Percentiles rank a stretch among this genome's conserved stretches.
phyloP scores from a whole-genome alignment of 2,329 filamentous ascomycete species.

The Cryphonectria parasitica region DNA sequence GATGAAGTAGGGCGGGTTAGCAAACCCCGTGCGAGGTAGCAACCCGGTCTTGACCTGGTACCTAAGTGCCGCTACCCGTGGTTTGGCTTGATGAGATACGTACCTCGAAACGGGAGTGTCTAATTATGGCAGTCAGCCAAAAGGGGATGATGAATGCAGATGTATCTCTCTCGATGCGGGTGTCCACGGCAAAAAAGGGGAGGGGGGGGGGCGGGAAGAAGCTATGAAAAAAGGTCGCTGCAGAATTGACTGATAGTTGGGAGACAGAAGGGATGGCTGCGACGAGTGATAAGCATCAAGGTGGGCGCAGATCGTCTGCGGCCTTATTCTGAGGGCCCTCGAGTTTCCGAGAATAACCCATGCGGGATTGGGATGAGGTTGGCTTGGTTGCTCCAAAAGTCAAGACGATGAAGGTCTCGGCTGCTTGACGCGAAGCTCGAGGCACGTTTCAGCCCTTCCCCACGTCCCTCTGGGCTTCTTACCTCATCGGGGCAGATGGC shows the following conservation, averaged over 20 bases:
- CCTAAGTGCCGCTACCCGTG: neutral
- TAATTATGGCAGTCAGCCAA: neutral
- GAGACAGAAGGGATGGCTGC: neutral
- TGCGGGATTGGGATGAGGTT: neutral
- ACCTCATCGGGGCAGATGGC: neutral
- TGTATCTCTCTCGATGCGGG: neutral
- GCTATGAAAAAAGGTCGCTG: too few relatives aligned
- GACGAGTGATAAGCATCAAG: neutral
- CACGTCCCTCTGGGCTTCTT: neutral
- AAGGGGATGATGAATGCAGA: neutral
- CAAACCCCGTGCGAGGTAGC: neutral
- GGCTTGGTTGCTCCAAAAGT: neutral
- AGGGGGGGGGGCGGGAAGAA: neutral
- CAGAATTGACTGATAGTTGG: neutral
- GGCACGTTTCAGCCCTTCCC: neutral
- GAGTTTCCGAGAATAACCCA: neutral
- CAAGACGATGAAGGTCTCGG: constrained; percentile 8
- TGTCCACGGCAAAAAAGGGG: neutral
- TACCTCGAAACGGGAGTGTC: neutral
- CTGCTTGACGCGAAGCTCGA: neutral
- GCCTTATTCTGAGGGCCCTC: neutral
- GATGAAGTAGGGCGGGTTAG: neutral
- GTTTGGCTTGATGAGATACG: neutral
- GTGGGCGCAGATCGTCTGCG: neutral
- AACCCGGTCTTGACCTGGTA: neutral